Percentiles rank a stretch among this genome's conserved stretches.
phyloP scores from a whole-genome alignment of 139 green algal genomes.

The Tetradesmus obliquus region DNA sequence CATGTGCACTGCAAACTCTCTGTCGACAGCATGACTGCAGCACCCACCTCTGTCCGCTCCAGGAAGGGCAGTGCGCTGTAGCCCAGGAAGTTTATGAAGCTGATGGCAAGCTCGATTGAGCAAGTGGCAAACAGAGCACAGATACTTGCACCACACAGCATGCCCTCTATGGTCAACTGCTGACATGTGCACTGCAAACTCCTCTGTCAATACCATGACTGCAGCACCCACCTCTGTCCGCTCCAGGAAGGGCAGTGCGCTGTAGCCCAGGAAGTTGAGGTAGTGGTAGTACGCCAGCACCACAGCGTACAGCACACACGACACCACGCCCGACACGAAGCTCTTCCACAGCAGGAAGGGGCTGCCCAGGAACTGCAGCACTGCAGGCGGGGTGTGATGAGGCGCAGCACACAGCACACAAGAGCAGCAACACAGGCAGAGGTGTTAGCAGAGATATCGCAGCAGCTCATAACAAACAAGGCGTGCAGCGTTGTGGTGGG shows the following conservation, averaged over 20 bases:
- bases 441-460: background rate
- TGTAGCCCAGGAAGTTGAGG: slow-evolving; percentile 97
- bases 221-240: slow-evolving; percentile 76
- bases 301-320: slow-evolving; percentile 78
- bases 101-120: too few species aligned
- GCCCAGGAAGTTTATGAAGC: slow-evolving; percentile 96
- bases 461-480: background rate
- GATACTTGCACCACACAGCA: too few species aligned
- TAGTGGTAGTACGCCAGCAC: slow-evolving; percentile 93
- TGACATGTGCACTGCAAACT: background rate
- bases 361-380: slow-evolving; percentile 85
- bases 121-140: too few species aligned
- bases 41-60: slow-evolving; percentile 82
- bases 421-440: background rate
- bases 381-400: slow-evolving; percentile 50
- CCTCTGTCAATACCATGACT: background rate
- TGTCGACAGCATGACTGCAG: background rate
- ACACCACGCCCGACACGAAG: slow-evolving; percentile 72
- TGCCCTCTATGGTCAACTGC: too few species aligned
- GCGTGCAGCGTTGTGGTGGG: background rate
- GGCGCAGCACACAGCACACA: background rate
- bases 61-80: slow-evolving; percentile 93
- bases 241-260: slow-evolving; percentile 89
- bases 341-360: slow-evolving; percentile 79
- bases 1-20: background rate